A percentile compares a stretch with the other conserved stretches of the same genome.
phyloP scores from a whole-genome alignment of 2,329 filamentous ascomycete species.

The Fusarium sp. region DNA sequence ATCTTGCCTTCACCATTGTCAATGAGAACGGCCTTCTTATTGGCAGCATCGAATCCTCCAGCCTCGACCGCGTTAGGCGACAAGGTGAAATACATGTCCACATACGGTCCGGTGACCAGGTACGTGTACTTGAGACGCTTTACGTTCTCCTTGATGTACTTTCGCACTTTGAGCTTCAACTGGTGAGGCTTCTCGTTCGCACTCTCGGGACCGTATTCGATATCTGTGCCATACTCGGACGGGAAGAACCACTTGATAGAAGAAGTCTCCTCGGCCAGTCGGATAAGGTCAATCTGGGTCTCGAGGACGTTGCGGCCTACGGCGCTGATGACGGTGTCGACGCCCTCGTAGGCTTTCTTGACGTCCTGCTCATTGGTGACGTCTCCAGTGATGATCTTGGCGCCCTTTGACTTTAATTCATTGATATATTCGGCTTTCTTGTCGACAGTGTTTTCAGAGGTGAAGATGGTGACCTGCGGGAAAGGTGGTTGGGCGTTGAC shows the following conservation, averaged over 20 bases:
- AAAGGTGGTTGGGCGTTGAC: constrained; percentile 54
- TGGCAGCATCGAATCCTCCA: constrained; percentile 73
- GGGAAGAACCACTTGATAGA: constrained; percentile 76
- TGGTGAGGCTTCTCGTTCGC: constrained; percentile 77
- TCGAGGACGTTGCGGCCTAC: constrained; percentile 76
- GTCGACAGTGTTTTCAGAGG: constrained; percentile 30
- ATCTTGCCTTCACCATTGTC: constrained; percentile 74
- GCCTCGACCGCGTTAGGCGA: constrained; percentile 47
- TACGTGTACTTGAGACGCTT: constrained; percentile 74
- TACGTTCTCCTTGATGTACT: constrained; percentile 68
- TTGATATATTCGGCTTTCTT: constrained; percentile 42
- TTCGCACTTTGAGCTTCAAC: constrained; percentile 78
- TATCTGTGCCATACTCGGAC: constrained; percentile 78
- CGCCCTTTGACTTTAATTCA: constrained; percentile 41
- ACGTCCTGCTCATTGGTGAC: constrained; percentile 61
- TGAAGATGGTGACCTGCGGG: constrained; percentile 55
- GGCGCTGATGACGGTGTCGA: constrained; percentile 77
- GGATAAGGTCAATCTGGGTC: constrained; percentile 74
- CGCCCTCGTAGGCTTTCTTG: constrained; percentile 71
- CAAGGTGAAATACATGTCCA: constrained; percentile 72
- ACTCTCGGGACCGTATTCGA: constrained; percentile 73
- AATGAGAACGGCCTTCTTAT: constrained; percentile 72
- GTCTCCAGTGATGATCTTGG: constrained; percentile 49
- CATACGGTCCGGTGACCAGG: constrained; percentile 79
- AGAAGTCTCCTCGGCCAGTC: constrained; percentile 68